Conservation (phyloP, 139 green algal genomes). For the Chlamydomonas sp. region DNA sequence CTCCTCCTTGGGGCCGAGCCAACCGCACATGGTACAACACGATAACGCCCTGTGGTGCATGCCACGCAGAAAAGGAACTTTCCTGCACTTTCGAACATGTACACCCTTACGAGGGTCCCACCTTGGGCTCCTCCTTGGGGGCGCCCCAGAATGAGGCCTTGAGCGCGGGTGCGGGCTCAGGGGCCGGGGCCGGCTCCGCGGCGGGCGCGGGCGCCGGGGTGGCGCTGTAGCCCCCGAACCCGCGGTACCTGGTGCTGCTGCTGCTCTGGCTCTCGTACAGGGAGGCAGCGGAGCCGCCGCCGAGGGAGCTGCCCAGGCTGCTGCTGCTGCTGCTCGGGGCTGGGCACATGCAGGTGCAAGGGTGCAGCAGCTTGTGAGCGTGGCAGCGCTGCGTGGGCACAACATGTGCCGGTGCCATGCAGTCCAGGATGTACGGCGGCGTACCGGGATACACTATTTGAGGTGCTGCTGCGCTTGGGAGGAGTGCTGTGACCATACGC, state of each 20-base stretch:
- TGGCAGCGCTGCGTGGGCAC: too few relatives aligned
- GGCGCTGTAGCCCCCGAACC: conserved; percentile 10
- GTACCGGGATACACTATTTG: too few relatives aligned
- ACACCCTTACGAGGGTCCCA: neutral
- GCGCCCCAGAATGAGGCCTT: neutral
- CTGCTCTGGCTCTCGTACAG: conserved; percentile 8
- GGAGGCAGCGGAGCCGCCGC: neutral
- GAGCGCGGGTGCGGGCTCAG: neutral
- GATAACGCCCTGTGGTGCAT: too few relatives aligned
- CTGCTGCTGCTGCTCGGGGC: neutral
- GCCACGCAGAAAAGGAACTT: too few relatives aligned
- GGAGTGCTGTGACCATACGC: too few relatives aligned
- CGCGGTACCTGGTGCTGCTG: conserved; percentile 4
- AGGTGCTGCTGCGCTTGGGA: too few relatives aligned
- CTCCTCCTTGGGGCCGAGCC: too few relatives aligned
- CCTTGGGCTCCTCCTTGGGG: neutral
- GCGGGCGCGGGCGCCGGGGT: neutral
- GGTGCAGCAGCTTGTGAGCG: too few relatives aligned
- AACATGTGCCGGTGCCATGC: too few relatives aligned
- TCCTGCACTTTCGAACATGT: neutral
- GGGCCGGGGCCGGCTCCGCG: neutral
- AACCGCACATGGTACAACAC: too few relatives aligned
- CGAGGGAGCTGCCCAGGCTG: neutral
- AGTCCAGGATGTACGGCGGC: too few relatives aligned
- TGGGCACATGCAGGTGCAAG: neutral